Conservation (phyloP, 1,284 basidiomycete species). For the Malassezia slooffiae region DNA sequence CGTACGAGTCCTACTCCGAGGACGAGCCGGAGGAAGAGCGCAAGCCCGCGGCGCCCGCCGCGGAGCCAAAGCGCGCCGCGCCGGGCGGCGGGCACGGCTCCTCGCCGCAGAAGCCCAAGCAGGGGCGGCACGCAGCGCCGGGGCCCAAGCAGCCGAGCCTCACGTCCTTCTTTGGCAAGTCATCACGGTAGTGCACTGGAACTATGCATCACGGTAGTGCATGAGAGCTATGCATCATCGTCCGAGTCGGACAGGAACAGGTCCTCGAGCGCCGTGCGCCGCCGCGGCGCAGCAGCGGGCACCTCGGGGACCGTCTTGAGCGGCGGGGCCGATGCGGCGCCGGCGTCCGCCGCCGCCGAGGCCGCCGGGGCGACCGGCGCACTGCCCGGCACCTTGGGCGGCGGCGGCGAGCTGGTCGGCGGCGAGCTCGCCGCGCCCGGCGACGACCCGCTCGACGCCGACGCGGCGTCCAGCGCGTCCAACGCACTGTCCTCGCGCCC, state of each 20-base stretch:
- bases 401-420: neutral
- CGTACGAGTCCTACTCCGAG: slow-evolving; percentile 34
- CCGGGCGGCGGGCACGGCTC: too few species aligned
- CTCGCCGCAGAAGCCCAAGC: neutral
- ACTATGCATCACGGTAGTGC: too few species aligned
- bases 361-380: neutral
- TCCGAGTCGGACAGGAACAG: neutral
- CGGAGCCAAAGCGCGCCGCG: neutral
- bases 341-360: neutral
- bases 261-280: neutral
- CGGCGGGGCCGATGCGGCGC: neutral
- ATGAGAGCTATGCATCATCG: too few species aligned
- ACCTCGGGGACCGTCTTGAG: too few species aligned
- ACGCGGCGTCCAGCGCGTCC: neutral
- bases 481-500: neutral
- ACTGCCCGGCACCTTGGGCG: neutral
- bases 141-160: slow-evolving; percentile 8
- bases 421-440: neutral
- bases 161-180: slow-evolving; percentile 12
- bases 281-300: too few species aligned
- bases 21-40: slow-evolving; percentile 13
- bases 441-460: neutral
- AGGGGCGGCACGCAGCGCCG: neutral
- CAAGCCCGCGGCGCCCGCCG: neutral
- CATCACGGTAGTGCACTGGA: too few species aligned